A percentile compares a stretch with the other conserved stretches of the same genome.
phyloP scores from a whole-genome alignment of 495 filamentous ascomycete species.

The Aspergillus incahuasiensis region DNA sequence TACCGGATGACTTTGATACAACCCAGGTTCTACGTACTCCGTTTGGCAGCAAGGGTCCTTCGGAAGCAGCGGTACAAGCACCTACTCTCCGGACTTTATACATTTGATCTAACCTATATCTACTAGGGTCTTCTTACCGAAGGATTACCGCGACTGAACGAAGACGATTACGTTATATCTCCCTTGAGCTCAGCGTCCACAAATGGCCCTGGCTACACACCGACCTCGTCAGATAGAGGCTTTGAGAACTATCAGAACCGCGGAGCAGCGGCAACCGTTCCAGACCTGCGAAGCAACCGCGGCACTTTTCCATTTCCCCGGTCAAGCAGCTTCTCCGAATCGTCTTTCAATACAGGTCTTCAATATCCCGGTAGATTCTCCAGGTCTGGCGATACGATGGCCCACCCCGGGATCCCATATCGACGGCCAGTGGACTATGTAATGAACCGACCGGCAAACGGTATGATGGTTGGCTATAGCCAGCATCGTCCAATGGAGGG shows the following conservation, averaged over 20 bases:
- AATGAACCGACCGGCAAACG: slow-evolving; percentile 25
- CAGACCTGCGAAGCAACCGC: slow-evolving; percentile 33
- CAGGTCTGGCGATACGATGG: slow-evolving; percentile 25
- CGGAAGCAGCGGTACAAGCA: slow-evolving; percentile 32
- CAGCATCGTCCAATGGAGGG: slow-evolving; percentile 32
- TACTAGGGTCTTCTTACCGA: slow-evolving; percentile 36
- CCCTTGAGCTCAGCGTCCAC: slow-evolving; percentile 42
- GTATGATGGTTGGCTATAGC: slow-evolving; percentile 31
- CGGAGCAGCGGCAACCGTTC: slow-evolving; percentile 26
- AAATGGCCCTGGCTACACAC: slow-evolving; percentile 38
- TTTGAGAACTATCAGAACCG: slow-evolving; percentile 30
- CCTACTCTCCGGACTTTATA: slow-evolving; percentile 18
- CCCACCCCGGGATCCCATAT: slow-evolving; percentile 31
- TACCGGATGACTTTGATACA: slow-evolving; percentile 91
- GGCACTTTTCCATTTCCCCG: slow-evolving; percentile 32
- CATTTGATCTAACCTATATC: slow-evolving; percentile 7
- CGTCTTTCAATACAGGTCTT: slow-evolving; percentile 32
- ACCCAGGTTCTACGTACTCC: slow-evolving; percentile 85
- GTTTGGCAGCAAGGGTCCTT: slow-evolving; percentile 33
- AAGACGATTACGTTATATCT: slow-evolving; percentile 43
- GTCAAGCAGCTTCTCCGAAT: slow-evolving; percentile 43
- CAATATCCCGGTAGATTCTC: slow-evolving; percentile 30
- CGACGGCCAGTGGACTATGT: slow-evolving; percentile 35
- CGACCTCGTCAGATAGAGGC: slow-evolving; percentile 25
- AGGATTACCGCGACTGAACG: slow-evolving; percentile 31